phyloP scores from a whole-genome alignment of 805 yeast species.

The Monosporozyma aquatica region DNA sequence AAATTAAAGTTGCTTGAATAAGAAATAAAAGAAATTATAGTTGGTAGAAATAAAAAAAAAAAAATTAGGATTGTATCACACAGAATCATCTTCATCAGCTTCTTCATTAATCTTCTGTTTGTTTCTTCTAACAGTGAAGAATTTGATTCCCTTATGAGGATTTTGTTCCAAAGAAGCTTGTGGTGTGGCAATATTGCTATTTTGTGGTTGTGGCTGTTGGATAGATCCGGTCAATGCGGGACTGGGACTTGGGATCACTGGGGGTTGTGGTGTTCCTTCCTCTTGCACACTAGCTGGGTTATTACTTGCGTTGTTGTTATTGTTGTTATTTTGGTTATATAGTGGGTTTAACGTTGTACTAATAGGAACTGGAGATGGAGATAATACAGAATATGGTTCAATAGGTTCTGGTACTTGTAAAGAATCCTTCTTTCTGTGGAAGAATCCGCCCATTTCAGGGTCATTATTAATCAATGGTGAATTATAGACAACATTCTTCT shows the following conservation, averaged over 20 bases:
- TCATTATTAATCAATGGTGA: neutral
- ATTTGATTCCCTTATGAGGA: constrained; percentile 51
- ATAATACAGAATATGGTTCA: constrained; percentile 6
- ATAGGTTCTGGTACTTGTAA: constrained; percentile 10
- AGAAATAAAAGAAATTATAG: neutral
- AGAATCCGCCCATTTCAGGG: constrained; percentile 6
- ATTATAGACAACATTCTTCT: neutral
- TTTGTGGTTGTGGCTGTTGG: constrained; percentile 1
- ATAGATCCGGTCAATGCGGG: neutral
- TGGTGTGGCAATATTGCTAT: neutral
- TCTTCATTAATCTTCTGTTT: constrained; percentile 24
- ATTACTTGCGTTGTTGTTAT: neutral
- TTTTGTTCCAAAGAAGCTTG: constrained; percentile 10
- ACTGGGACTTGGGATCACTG: neutral
- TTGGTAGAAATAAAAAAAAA: neutral
- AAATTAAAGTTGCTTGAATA: neutral
- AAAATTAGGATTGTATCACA: constrained; percentile 1
- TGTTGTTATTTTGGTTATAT: neutral
- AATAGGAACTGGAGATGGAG: constrained; percentile 4
- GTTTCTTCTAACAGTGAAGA: constrained; percentile 59
- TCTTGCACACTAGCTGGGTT: too few species aligned
- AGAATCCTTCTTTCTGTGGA: constrained; percentile 9
- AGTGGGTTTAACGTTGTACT: neutral
- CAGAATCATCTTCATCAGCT: constrained; percentile 20
- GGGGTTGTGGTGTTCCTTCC: neutral